Evolutionary conservation across 306 rosid species (phyloP), one percentile per base, ranked within the genome.

Genomic region (Quercus wislizeni): DNA sequence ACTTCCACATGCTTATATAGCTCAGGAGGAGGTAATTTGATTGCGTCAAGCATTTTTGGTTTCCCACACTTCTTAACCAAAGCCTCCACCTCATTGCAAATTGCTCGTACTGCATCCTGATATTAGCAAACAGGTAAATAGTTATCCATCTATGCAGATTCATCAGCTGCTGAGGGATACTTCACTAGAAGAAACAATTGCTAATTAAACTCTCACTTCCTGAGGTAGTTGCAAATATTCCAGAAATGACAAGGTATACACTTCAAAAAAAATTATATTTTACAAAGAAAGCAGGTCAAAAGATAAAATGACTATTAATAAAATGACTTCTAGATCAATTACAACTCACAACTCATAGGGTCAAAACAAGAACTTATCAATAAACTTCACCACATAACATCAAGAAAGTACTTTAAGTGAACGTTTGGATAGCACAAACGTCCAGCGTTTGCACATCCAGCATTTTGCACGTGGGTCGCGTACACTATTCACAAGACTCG

Each of bases 31-130:
- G 99, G 99, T 77, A 95, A 87, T 84, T 84, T 89, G 88, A 95
- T 86, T 74, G 97, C 97, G 78, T 95, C 99, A 69, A 84, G 83
- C 97, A 95, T 91, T 87, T 95, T 95, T 55, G 96, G 96, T 80
- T 93, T 95, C 79, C 98, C 99, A 85, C 94, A 91, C 84, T 85
- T 86, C 87, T 88, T 89, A 63, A 95, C 99, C 87, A 95, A 84
- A 83, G 90, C 88, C 75, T 89, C 94, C 74, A 95, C 91, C 82
- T 91, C 98, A 31, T 85, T 90, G 88, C 99, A 95, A 70, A 93
- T 95, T 79, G 86, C 92, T 55, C 85, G 90, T 43, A 95, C 95
- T 30, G 98, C 99, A 85, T 90, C 96, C 99, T 95, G 87, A 82
- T 46, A 76, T 68, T 74, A 72, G 69, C 75, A 81, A 79, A 85